Evolutionary conservation across 2,329 filamentous ascomycete genomes (phyloP), one percentile per base, ranked within the genome.

Genomic region (Clonostachys sp.): DNA sequence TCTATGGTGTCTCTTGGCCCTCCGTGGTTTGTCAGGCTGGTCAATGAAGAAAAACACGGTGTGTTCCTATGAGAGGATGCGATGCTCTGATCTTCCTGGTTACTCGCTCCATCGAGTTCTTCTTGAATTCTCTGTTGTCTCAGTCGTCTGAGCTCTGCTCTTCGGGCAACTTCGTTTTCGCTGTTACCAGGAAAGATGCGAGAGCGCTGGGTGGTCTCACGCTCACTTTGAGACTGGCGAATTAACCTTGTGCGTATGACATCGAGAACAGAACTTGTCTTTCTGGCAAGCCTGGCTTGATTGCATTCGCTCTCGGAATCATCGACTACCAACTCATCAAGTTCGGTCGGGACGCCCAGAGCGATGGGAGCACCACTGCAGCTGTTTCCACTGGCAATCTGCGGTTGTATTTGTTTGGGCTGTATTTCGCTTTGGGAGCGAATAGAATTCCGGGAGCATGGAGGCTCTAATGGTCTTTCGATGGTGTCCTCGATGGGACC

Each of bases 91-190:
- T 30, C 8, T 16, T 70, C 65, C 42, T 67, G 64, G 10, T 61
- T 57, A 35, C 68, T 62, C 36, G 79, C 77, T 38, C 61, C 72
- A 42, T 74, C 70, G 5, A 83, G 64, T 53, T 83, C 80, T 41
- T 80, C 72, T 51, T 77, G 76, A n/a, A 83, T 82, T 51, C 78
- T 71, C 53, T 73, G 75, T 44, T 76, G 73, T 60, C 78, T 74
- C 9, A 82, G 63, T 17, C 78, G 70, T 53, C 71, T 77, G 46
- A 83, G 60, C 53, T 83, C 79, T 30, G 77, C 78, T 53, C 78
- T 70, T 30, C 78, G 69, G 45, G 77, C 73, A 41, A 79, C 56
- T 52, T 80, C 76, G 51, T 80, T 77, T 20, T 78, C 67, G 42
- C 72, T 78, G 44, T 67, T 70, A 12, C 73, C 71, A 34, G 72